A percentile compares a stretch with the other conserved stretches of the same genome.
Conservation (phyloP, 1,139 yeast genomes). For the Blastobotrys aristatus region DNA sequence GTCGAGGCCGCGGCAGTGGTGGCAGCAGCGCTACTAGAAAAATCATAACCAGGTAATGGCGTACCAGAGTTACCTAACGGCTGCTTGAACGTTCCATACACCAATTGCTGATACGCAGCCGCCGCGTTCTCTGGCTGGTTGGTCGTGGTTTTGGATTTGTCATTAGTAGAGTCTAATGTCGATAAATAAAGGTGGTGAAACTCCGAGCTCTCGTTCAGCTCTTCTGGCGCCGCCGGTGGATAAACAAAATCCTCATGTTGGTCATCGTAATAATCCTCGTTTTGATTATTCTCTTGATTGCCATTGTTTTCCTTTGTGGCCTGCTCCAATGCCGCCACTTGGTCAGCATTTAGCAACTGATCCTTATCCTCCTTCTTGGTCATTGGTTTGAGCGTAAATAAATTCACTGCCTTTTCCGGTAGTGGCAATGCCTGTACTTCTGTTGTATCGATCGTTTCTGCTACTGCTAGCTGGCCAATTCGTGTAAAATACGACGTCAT, state of each 20-base stretch:
- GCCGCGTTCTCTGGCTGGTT: slow-evolving; percentile 11
- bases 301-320: neutral
- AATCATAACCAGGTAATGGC: slow-evolving; percentile 12
- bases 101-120: slow-evolving; percentile 11
- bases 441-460: slow-evolving; percentile 38
- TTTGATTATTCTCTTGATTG: no score
- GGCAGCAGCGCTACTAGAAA: neutral
- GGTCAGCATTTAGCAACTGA: slow-evolving; percentile 1
- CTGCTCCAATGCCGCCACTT: slow-evolving; percentile 8
- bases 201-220: slow-evolving; percentile 12
- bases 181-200: slow-evolving; percentile 23
- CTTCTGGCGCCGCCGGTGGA: slow-evolving; percentile 18
- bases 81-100: slow-evolving; percentile 12
- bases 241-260: slow-evolving; percentile 10
- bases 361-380: neutral
- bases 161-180: neutral
- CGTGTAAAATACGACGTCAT: slow-evolving; percentile 36
- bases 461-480: slow-evolving; percentile 38
- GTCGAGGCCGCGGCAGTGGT: neutral
- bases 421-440: slow-evolving; percentile 32
- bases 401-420: neutral
- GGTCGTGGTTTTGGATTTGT: neutral
- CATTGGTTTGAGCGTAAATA: neutral
- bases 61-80: slow-evolving; percentile 7
- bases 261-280: neutral